Percentiles rank a stretch among this genome's conserved stretches.
These are phyloP conservation scores for Zygosaccharomyces bailii DNA, from an alignment of 805 yeast genomes.

Conservation along the genomic window DNA sequence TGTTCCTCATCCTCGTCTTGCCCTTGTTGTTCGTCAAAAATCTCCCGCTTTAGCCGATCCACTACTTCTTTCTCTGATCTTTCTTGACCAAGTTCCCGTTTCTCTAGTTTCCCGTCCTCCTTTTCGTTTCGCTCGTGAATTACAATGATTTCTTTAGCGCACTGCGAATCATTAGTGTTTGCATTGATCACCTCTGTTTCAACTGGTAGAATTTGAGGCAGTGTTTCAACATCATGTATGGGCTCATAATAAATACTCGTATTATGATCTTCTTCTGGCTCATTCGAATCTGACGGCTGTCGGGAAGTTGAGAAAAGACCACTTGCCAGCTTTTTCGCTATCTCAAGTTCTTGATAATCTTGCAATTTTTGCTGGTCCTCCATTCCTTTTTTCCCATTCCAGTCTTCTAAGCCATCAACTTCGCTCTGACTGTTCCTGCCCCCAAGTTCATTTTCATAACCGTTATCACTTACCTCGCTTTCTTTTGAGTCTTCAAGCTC, in stretches of 20 bases:
- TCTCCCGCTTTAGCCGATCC: not conserved
- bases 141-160: not conserved
- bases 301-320: not conserved
- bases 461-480: conserved; percentile 1
- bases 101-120: not conserved
- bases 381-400: not conserved
- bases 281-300: not conserved
- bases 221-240: too few species aligned
- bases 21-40: not conserved
- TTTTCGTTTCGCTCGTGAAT: too few species aligned
- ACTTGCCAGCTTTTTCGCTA: not conserved
- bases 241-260: too few species aligned
- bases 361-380: conserved; percentile 1
- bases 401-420: too few species aligned
- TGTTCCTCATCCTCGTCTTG: not conserved
- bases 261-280: not conserved
- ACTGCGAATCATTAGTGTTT: not conserved
- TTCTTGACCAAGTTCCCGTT: not conserved
- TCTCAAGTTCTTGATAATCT: not conserved
- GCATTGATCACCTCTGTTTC: too few species aligned
- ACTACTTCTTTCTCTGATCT: not conserved
- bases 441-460: not conserved
- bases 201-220: too few species aligned
- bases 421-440: not conserved
- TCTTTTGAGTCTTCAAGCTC: conserved; percentile 4